Evolutionary conservation across 2,329 filamentous ascomycete species (phyloP).

Genomic region (Hirsutella rhossiliensis): DNA sequence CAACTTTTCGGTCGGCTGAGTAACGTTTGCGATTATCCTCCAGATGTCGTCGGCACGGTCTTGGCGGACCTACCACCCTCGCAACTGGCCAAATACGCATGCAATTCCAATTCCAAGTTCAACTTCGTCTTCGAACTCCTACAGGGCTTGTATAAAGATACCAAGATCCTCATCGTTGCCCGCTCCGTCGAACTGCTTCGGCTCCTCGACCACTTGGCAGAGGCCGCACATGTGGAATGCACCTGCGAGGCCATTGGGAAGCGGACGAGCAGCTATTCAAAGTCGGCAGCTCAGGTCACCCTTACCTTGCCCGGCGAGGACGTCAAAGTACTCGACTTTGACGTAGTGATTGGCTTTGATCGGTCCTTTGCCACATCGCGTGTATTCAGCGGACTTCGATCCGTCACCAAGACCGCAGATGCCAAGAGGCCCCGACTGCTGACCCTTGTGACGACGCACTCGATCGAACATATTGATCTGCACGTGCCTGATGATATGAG

Average conservation of each 20-base stretch:
- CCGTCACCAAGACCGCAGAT: not conserved
- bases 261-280: conserved; percentile 13
- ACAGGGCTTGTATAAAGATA: conserved; percentile 27
- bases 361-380: conserved; percentile 30
- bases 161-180: conserved; percentile 40
- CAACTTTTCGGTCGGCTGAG: conserved; percentile 36
- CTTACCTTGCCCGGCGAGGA: conserved; percentile 29
- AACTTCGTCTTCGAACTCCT: conserved; percentile 46
- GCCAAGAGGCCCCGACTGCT: conserved; percentile 30
- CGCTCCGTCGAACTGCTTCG: conserved; percentile 36
- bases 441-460: conserved; percentile 35
- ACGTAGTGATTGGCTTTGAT: conserved; percentile 43
- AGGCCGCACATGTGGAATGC: conserved; percentile 24
- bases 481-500: conserved; percentile 24
- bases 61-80: conserved; percentile 23
- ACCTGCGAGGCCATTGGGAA: conserved; percentile 18
- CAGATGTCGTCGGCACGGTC: conserved; percentile 33
- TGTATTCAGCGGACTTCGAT: conserved; percentile 8
- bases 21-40: conserved; percentile 45
- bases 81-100: conserved; percentile 38
- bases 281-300: conserved; percentile 25
- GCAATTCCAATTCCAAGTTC: conserved; percentile 47
- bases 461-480: conserved; percentile 43
- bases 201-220: conserved; percentile 38
- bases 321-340: conserved; percentile 26